phyloP scores from a whole-genome alignment of 768 basidiomycete genomes.

The Russula virescens region DNA sequence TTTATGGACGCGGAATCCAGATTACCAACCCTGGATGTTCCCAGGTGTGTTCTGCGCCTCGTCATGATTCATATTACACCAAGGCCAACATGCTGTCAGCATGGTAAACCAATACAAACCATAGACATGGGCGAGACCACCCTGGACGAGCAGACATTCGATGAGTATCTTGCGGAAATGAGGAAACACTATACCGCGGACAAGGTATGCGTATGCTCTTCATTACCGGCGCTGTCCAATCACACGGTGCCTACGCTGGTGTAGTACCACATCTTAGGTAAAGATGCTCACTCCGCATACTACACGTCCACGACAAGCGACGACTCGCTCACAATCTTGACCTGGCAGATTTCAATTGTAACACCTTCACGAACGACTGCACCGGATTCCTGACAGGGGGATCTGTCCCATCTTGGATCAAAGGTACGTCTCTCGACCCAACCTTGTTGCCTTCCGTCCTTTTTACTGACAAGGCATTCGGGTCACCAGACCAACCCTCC shows the following conservation, averaged over 20 bases:
- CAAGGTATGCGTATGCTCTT: constrained; percentile 47
- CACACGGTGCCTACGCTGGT: neutral
- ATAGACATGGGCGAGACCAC: constrained; percentile 74
- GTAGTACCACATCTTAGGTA: constrained; percentile 84
- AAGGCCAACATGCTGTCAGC: constrained; percentile 37
- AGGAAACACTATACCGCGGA: constrained; percentile 81
- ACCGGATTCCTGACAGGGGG: constrained; percentile 82
- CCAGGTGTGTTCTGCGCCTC: constrained; percentile 49
- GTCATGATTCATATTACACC: neutral
- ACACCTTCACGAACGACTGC: constrained; percentile 87
- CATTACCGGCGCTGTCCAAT: constrained; percentile 1
- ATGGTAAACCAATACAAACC: constrained; percentile 65
- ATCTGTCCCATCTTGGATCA: constrained; percentile 77
- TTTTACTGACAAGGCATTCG: neutral
- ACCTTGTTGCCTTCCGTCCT: too few species aligned
- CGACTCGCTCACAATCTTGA: neutral
- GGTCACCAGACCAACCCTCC: constrained; percentile 56
- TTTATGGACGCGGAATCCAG: constrained; percentile 84
- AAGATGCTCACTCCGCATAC: neutral
- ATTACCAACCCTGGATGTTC: constrained; percentile 71
- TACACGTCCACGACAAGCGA: neutral
- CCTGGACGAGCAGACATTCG: constrained; percentile 78
- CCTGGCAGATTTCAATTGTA: constrained; percentile 81
- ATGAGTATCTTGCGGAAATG: constrained; percentile 77
- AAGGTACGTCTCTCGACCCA: constrained; percentile 48